Evolutionary conservation across 179 eudicot genomes (phyloP).

Genomic region (Vitellaria paradoxa): DNA sequence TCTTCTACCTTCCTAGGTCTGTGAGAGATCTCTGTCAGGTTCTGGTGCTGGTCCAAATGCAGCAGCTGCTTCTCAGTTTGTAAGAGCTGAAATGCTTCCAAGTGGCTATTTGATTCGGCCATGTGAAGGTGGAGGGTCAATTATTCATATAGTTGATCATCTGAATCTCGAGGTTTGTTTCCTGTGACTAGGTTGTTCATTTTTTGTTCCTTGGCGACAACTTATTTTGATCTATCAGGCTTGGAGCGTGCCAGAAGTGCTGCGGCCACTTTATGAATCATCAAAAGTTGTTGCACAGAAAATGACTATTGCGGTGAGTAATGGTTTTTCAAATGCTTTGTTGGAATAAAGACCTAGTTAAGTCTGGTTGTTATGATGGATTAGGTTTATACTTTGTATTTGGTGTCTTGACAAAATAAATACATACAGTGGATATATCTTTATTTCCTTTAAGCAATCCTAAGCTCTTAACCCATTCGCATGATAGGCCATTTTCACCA

Average conservation of each 20-base stretch:
- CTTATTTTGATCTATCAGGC: conserved; percentile 45
- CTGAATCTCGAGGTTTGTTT: conserved; percentile 69
- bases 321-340: not conserved
- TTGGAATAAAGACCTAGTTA: not conserved
- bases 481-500: too few relatives aligned
- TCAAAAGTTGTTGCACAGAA: conserved; percentile 95
- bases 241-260: conserved; percentile 94
- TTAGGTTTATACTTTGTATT: too few relatives aligned
- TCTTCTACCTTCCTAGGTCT: conserved; percentile 50
- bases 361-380: not conserved
- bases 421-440: too few relatives aligned
- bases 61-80: conserved; percentile 69
- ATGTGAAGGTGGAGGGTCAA: conserved; percentile 97
- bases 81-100: conserved; percentile 93
- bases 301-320: conserved; percentile 88
- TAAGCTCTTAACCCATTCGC: too few relatives aligned
- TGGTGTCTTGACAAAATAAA: too few relatives aligned
- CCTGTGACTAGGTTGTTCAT: conserved; percentile 1
- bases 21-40: conserved; percentile 95
- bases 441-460: too few relatives aligned
- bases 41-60: conserved; percentile 74
- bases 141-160: conserved; percentile 79
- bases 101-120: conserved; percentile 96
- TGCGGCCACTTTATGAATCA: conserved; percentile 90
- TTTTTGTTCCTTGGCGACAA: not conserved